phyloP scores from a whole-genome alignment of 192 early-diverging fungal genomes.

The Coemansia sp. region DNA sequence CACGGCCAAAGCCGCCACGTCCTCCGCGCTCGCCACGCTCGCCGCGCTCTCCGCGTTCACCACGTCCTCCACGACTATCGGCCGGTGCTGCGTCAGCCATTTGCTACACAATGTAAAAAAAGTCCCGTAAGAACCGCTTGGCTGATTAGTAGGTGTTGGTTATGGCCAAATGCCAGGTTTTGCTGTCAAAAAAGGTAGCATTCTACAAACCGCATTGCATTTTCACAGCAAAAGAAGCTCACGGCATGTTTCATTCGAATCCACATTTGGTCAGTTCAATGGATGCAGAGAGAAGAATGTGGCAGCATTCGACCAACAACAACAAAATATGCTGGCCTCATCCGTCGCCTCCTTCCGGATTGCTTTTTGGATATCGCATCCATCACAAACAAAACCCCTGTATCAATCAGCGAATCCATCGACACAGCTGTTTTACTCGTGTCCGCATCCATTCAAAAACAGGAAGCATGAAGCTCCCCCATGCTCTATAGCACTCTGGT shows the following conservation, averaged over 20 bases:
- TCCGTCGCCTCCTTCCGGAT: background rate
- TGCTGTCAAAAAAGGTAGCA: no score
- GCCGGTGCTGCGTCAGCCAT: slow-evolving; percentile 79
- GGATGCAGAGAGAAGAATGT: no score
- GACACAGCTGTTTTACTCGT: background rate
- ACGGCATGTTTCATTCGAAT: no score
- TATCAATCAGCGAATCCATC: slow-evolving; percentile 6
- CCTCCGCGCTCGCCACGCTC: slow-evolving; percentile 77
- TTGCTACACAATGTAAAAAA: slow-evolving; percentile 51
- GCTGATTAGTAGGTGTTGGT: background rate
- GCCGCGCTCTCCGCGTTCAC: slow-evolving; percentile 58
- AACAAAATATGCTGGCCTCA: no score
- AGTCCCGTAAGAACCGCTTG: background rate
- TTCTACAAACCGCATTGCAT: background rate
- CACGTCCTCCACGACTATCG: slow-evolving; percentile 68
- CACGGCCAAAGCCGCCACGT: slow-evolving; percentile 76
- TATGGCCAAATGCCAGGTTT: background rate
- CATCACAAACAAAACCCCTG: background rate
- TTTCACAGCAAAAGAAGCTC: no score
- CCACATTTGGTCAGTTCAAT: no score
- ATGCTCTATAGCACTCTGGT: background rate
- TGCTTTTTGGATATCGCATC: background rate
- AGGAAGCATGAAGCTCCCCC: background rate
- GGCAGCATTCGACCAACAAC: no score
- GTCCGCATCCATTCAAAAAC: background rate